These are phyloP conservation scores for Pseudocercospora eumusae DNA, from an alignment of 2,329 filamentous ascomycete genomes.

Conservation along the genomic window DNA sequence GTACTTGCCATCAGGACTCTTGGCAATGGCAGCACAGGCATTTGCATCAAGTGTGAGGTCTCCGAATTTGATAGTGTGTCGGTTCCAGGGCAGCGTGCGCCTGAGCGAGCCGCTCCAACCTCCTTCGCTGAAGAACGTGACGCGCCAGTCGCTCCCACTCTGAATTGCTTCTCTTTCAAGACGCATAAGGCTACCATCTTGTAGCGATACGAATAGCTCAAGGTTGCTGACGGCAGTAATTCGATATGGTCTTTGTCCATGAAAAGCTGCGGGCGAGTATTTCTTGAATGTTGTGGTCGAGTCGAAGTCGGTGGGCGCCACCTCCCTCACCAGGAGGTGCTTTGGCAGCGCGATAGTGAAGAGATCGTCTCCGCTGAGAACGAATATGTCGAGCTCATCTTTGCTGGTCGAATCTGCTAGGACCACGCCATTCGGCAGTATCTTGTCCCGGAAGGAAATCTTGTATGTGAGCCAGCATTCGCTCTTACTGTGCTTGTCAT, in stretches of 20 bases:
- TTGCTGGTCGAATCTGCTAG: constrained; percentile 78
- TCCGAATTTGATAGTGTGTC: constrained; percentile 64
- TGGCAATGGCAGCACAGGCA: constrained; percentile 62
- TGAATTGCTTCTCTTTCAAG: constrained; percentile 63
- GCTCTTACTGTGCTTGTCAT: constrained; percentile 49
- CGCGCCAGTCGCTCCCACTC: constrained; percentile 64
- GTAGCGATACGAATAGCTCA: constrained; percentile 76
- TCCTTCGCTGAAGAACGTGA: constrained; percentile 70
- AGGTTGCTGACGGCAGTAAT: constrained; percentile 72
- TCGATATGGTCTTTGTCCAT: constrained; percentile 77
- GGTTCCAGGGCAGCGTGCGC: constrained; percentile 66
- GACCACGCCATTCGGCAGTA: constrained; percentile 76
- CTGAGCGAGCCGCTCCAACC: constrained; percentile 66
- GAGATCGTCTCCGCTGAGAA: constrained; percentile 73
- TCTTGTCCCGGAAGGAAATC: constrained; percentile 77
- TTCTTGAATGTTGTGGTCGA: constrained; percentile 76
- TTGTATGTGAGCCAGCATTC: constrained; percentile 66
- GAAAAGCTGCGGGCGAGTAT: constrained; percentile 70
- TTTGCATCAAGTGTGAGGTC: constrained; percentile 67
- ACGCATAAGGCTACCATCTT: constrained; percentile 73
- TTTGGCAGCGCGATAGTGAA: constrained; percentile 82
- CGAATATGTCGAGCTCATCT: constrained; percentile 76
- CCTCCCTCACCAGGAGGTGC: constrained; percentile 71
- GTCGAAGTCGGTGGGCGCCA: constrained; percentile 65
- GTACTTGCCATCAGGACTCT: constrained; percentile 53